phyloP scores from a whole-genome alignment of 148 eudicot genomes.

The Vaccinium myrtillus region DNA sequence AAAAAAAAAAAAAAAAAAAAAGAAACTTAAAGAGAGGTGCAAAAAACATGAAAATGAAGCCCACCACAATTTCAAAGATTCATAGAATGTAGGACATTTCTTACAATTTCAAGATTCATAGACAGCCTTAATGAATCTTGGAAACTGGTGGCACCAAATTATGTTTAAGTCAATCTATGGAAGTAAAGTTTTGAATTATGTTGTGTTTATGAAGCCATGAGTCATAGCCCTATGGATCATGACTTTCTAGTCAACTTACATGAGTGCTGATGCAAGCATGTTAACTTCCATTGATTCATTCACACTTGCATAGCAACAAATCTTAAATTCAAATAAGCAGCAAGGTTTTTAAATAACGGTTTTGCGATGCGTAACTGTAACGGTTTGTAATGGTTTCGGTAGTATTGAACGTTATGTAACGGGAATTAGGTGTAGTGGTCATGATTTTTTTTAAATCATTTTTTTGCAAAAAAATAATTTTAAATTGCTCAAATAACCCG shows the following conservation, averaged over 20 bases:
- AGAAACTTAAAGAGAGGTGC: neutral
- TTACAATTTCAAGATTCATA: neutral
- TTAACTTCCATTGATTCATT: neutral
- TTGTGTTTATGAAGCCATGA: neutral
- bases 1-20: no score
- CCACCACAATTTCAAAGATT: no score
- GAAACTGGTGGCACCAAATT: neutral
- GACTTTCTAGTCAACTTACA: neutral
- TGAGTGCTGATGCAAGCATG: constrained; percentile 1
- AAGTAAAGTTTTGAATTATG: neutral
- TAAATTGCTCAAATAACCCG: no score
- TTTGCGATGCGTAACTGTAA: no score
- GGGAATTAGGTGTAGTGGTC: no score
- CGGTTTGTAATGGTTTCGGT: no score
- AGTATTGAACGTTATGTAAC: no score
- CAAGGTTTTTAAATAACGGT: no score
- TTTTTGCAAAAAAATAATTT: no score
- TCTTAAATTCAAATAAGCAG: no score
- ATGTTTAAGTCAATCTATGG: neutral
- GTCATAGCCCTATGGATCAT: neutral
- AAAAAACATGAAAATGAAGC: neutral
- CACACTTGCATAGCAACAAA: neutral
- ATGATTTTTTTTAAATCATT: no score
- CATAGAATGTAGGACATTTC: neutral
- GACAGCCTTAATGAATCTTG: neutral